Evolutionary conservation across 1,284 basidiomycete genomes (phyloP), one percentile per base, ranked within the genome.

Genomic region (Phlebopus sp.): DNA sequence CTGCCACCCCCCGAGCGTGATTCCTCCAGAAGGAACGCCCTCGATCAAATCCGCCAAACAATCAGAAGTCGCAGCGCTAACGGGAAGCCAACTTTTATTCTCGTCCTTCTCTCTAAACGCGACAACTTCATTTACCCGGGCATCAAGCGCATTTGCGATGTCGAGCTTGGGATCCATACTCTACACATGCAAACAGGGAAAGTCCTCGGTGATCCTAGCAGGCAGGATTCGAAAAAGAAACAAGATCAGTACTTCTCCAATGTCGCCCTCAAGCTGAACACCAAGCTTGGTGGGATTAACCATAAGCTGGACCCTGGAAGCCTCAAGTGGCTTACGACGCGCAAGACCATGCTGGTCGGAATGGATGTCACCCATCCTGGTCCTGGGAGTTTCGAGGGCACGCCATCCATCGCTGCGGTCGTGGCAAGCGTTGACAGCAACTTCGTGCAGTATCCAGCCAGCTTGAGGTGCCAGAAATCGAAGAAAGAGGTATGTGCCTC

Each of bases 201-300:
- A 59, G 83, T 82, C n/a, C 61, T 81, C 9, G 66, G 64, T 9
- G 73, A 79, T 8, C 54, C 62, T n/a, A n/a, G n/a, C n/a, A n/a
- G n/a, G n/a, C n/a, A n/a, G n/a, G n/a, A n/a, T n/a, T n/a, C n/a
- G 23, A 4, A 25, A 25, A 73, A 57, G 46, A 78, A 79, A 55
- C 82, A 84, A 57, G 82, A 85, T 49, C 85, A 88, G 55, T 90
- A 90, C 63, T 79, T 87, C 53, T 84, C 86, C 4, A 91, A 89
- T 55, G 78, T 89, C 15, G 81, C 81, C 1, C 58, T 79, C 40
- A 78, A 79, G 45, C 74, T 87, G 11, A 92, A 92, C 56, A 79
- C 79, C 27, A 92, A 92, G 66, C 77, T 91, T 2, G 85, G 86
- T 2, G 89, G 90, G 0, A 67, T 82, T 18, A 92, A 92, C 58